phyloP scores from a whole-genome alignment of 2,329 filamentous ascomycete species.

The Colletotrichum siamense region DNA sequence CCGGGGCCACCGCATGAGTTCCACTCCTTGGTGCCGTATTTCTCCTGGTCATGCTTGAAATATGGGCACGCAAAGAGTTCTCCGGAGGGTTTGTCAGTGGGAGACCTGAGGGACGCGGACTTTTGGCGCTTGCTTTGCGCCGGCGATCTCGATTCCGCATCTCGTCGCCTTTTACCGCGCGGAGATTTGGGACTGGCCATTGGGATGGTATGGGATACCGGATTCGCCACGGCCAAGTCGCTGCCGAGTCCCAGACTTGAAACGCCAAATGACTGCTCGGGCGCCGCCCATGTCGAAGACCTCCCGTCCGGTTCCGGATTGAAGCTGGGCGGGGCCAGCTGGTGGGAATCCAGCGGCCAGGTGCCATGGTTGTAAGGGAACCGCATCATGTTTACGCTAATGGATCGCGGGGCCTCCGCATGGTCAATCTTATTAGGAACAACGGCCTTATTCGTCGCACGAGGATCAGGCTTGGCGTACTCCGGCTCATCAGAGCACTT shows the following conservation, averaged over 20 bases:
- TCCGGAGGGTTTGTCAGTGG: neutral
- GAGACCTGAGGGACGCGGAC: neutral
- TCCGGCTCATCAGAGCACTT: neutral
- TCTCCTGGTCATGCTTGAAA: neutral
- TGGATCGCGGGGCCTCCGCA: neutral
- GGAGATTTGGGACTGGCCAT: neutral
- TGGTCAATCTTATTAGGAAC: neutral
- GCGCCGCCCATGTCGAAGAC: neutral
- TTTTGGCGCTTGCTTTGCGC: neutral
- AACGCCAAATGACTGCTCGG: neutral
- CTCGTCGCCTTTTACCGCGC: neutral
- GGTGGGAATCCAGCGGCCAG: neutral
- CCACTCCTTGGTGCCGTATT: neutral
- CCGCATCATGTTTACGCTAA: neutral
- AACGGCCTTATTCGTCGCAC: too few relatives aligned
- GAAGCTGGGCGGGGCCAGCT: neutral
- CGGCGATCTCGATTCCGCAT: neutral
- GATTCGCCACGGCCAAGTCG: neutral
- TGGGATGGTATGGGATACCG: neutral
- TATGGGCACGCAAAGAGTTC: neutral
- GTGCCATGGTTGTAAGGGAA: neutral
- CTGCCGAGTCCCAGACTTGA: neutral
- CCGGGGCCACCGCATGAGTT: neutral
- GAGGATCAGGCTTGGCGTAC: neutral
- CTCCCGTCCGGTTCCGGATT: neutral